Evolutionary conservation across 495 filamentous ascomycete species (phyloP).

Genomic region (Mycothermus thermophilus): DNA sequence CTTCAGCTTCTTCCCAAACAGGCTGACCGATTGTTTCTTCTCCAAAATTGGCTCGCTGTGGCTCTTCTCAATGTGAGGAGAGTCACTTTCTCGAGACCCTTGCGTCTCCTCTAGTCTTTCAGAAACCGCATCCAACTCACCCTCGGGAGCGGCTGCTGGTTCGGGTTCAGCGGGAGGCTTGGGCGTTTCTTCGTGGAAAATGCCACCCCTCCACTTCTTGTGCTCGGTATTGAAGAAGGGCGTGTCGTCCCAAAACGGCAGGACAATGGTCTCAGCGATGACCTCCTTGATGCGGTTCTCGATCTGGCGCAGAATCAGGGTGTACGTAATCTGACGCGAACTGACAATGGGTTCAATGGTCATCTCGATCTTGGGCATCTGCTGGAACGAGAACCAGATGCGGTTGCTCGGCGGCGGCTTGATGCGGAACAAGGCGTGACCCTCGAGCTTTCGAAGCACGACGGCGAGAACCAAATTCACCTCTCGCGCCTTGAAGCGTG

Average conservation of each 20-base stretch:
- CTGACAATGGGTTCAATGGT: slow-evolving; percentile 90
- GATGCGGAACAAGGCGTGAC: slow-evolving; percentile 69
- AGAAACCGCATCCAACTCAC: slow-evolving; percentile 37
- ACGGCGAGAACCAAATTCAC: slow-evolving; percentile 81
- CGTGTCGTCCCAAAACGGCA: slow-evolving; percentile 89
- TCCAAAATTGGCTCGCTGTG: slow-evolving; percentile 36
- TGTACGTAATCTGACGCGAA: slow-evolving; percentile 87
- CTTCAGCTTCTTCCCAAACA: slow-evolving; percentile 28
- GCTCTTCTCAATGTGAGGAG: slow-evolving; percentile 44
- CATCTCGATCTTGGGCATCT: slow-evolving; percentile 83
- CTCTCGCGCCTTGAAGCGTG: slow-evolving; percentile 77
- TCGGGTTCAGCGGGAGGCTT: slow-evolving; percentile 25
- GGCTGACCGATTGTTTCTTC: slow-evolving; percentile 19
- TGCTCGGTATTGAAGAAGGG: slow-evolving; percentile 70
- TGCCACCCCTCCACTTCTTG: slow-evolving; percentile 71
- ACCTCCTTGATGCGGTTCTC: slow-evolving; percentile 90
- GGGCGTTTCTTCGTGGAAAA: slow-evolving; percentile 52
- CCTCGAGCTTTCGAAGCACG: slow-evolving; percentile 72
- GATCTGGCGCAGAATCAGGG: slow-evolving; percentile 79
- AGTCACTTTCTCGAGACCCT: slow-evolving; percentile 16
- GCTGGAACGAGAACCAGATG: slow-evolving; percentile 86
- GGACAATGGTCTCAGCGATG: slow-evolving; percentile 80
- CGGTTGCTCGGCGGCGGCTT: slow-evolving; percentile 94
- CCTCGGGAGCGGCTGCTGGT: slow-evolving; percentile 43
- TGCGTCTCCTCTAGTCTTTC: slow-evolving; percentile 25